Conservation (phyloP, 2,329 filamentous ascomycete species). For the Sclerotinia glacialis region DNA sequence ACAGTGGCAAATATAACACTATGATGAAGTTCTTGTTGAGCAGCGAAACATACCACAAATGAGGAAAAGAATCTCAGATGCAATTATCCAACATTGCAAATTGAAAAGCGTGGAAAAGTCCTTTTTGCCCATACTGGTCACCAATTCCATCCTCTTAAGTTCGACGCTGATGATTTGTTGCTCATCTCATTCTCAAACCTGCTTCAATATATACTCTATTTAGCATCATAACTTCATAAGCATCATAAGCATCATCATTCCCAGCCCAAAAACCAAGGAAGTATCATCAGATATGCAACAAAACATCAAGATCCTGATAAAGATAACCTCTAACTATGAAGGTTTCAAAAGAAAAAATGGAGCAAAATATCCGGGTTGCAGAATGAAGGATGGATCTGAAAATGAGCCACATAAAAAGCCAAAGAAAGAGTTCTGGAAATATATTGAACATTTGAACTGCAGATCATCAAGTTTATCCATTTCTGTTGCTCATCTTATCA, state of each 20-base stretch:
- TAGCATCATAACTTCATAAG: too few relatives aligned
- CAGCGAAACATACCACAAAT: not conserved
- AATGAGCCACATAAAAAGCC: not conserved
- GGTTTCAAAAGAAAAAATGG: not conserved
- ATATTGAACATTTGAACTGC: not conserved
- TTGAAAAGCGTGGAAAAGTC: not conserved
- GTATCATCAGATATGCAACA: slow-evolving; percentile 2
- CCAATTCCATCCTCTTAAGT: too few relatives aligned
- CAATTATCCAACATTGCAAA: not conserved
- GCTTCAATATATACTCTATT: too few relatives aligned
- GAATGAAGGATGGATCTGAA: not conserved
- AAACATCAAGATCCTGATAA: not conserved
- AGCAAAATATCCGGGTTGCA: not conserved
- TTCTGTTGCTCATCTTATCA: slow-evolving; percentile 14
- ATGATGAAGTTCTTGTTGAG: not conserved
- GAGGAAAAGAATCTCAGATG: not conserved
- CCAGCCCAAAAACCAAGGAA: slow-evolving; percentile 5
- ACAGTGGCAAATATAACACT: not conserved
- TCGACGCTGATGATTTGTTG: not conserved
- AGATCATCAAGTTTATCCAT: not conserved
- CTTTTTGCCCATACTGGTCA: not conserved
- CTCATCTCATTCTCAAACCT: not conserved
- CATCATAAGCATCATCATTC: not conserved
- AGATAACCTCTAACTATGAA: not conserved
- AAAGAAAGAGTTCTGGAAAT: not conserved